Evolutionary conservation across 2,329 filamentous ascomycete genomes (phyloP).

Genomic region (Trichoderma lentiforme): DNA sequence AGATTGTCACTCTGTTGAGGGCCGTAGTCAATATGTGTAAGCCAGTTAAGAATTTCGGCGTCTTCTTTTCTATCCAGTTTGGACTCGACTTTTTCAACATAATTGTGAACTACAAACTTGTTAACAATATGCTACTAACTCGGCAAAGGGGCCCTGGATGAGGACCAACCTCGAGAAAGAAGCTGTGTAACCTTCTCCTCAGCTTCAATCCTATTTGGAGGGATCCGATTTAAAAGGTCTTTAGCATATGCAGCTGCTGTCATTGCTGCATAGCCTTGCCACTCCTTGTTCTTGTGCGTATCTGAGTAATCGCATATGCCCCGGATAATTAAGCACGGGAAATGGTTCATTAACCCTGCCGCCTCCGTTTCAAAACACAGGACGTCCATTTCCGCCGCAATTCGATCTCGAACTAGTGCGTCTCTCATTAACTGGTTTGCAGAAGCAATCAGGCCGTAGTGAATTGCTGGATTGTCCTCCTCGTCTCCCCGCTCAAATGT

Average conservation of each 20-base stretch:
- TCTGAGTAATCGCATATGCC: not conserved
- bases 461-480: not conserved
- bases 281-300: not conserved
- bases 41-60: not conserved
- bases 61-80: not conserved
- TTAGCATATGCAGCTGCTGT: not conserved
- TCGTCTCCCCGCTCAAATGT: not conserved
- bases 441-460: not conserved
- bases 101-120: not conserved
- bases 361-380: not conserved
- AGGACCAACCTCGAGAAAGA: not conserved
- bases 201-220: not conserved
- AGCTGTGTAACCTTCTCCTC: not conserved
- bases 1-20: not conserved
- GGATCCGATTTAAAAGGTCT: not conserved
- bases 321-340: not conserved
- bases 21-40: not conserved
- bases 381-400: not conserved
- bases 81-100: not conserved
- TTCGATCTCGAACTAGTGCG: not conserved
- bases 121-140: not conserved
- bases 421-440: not conserved
- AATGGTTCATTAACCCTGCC: not conserved
- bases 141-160: not conserved
- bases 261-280: not conserved